Evolutionary conservation across 305 asterid species (phyloP).

Genomic region (Fraxinus nigra): DNA sequence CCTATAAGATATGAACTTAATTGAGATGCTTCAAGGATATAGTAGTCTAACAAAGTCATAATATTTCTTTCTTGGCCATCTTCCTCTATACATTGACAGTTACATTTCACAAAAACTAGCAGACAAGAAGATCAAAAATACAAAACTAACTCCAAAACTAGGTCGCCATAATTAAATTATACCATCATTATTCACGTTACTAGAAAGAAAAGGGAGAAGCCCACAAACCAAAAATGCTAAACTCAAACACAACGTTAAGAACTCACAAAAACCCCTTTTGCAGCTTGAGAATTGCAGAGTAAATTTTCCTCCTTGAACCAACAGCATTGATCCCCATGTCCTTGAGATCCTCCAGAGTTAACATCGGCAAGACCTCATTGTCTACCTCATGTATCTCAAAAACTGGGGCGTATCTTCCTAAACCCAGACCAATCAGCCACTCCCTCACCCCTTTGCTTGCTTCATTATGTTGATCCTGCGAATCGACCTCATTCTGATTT

Average conservation of each 20-base stretch:
- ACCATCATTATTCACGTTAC: constrained; percentile 36
- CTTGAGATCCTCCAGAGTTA: constrained; percentile 89
- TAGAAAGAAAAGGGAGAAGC: constrained; percentile 22
- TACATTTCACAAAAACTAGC: constrained; percentile 31
- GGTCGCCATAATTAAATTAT: constrained; percentile 27
- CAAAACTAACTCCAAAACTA: constrained; percentile 33
- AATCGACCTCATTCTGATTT: constrained; percentile 46
- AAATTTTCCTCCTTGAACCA: constrained; percentile 88
- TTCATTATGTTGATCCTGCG: constrained; percentile 42
- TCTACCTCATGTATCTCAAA: constrained; percentile 93
- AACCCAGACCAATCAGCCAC: constrained; percentile 77
- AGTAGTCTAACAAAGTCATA: constrained; percentile 24
- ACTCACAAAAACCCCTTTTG: constrained; percentile 62
- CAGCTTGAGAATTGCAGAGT: constrained; percentile 61
- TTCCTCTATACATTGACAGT: constrained; percentile 29
- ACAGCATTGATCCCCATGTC: constrained; percentile 95
- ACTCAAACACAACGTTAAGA: constrained; percentile 30
- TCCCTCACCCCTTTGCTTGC: constrained; percentile 61
- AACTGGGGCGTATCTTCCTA: constrained; percentile 71
- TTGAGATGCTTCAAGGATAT: constrained; percentile 20
- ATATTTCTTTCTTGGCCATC: constrained; percentile 23
- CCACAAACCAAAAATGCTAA: constrained; percentile 18
- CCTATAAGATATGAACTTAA: not conserved
- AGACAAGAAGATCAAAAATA: constrained; percentile 23
- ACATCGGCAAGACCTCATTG: constrained; percentile 77